Percentiles rank a stretch among this genome's conserved stretches.
Conservation (phyloP, 106 monocot species). For the Acanthochlamys bracteata region DNA sequence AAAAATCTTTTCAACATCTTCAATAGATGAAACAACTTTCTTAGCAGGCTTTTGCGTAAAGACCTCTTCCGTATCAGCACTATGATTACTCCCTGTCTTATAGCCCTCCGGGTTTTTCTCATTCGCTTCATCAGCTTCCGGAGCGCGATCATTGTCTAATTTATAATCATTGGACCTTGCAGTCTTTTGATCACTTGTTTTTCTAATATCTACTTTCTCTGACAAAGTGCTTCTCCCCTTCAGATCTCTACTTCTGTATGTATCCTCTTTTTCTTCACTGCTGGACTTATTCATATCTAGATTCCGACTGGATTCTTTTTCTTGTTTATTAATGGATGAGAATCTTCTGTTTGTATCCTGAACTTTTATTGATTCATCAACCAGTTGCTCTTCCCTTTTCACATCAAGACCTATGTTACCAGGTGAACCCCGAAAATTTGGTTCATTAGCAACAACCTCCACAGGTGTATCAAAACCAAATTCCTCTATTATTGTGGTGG, state of each 20-base stretch:
- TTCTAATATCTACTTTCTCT: slow-evolving; percentile 14
- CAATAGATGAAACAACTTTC: slow-evolving; percentile 17
- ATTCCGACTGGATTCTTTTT: slow-evolving; percentile 10
- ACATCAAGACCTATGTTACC: slow-evolving; percentile 8
- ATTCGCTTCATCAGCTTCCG: slow-evolving; percentile 18
- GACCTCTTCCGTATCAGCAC: slow-evolving; percentile 11
- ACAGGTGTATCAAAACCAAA: slow-evolving; percentile 17
- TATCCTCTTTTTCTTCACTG: no score
- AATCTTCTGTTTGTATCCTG: slow-evolving; percentile 12
- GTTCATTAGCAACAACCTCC: slow-evolving; percentile 15
- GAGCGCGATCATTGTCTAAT: slow-evolving; percentile 11
- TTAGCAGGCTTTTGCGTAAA: slow-evolving; percentile 13
- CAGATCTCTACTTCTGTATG: slow-evolving; percentile 2
- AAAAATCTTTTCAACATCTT: slow-evolving; percentile 18
- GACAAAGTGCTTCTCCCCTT: slow-evolving; percentile 16
- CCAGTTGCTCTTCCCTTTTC: slow-evolving; percentile 12
- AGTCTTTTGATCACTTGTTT: slow-evolving; percentile 13
- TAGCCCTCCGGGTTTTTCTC: slow-evolving; percentile 17
- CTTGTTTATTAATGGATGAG: slow-evolving; percentile 12
- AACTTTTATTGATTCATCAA: slow-evolving; percentile 14
- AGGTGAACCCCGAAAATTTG: slow-evolving; percentile 16
- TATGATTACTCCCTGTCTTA: slow-evolving; percentile 20
- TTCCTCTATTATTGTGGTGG: slow-evolving; percentile 22
- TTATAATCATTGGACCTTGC: slow-evolving; percentile 5
- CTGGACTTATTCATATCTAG: background rate